Evolutionary conservation across 2,329 filamentous ascomycete genomes (phyloP).

Genomic region (Fusarium anguioides): DNA sequence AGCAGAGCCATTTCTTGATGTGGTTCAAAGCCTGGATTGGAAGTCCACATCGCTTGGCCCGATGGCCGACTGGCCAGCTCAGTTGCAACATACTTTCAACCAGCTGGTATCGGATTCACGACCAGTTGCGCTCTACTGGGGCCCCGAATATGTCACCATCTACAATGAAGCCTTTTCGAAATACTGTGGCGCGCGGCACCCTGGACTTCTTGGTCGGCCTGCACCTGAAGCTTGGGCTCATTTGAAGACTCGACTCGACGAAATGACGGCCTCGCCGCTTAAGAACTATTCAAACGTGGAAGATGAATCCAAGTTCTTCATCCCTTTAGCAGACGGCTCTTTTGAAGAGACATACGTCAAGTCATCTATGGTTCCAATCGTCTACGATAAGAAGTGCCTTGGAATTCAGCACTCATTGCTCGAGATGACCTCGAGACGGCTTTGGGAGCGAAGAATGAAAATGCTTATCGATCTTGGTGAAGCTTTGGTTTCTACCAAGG

Average conservation of each 20-base stretch:
- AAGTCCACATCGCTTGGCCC: slow-evolving; percentile 58
- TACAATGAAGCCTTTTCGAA: slow-evolving; percentile 75
- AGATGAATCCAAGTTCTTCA: slow-evolving; percentile 59
- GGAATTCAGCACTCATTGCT: slow-evolving; percentile 61
- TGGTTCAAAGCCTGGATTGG: slow-evolving; percentile 60
- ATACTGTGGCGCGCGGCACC: slow-evolving; percentile 73
- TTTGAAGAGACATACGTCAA: slow-evolving; percentile 61
- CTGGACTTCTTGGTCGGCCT: slow-evolving; percentile 68
- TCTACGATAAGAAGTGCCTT: slow-evolving; percentile 55
- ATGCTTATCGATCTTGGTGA: slow-evolving; percentile 62
- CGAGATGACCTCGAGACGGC: slow-evolving; percentile 59
- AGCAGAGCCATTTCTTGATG: slow-evolving; percentile 53
- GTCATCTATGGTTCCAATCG: slow-evolving; percentile 61
- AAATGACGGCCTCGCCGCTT: slow-evolving; percentile 42
- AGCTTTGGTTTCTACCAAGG: slow-evolving; percentile 54
- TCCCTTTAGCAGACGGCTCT: slow-evolving; percentile 55
- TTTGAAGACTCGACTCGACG: slow-evolving; percentile 54
- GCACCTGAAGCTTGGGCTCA: slow-evolving; percentile 71
- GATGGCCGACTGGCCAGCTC: slow-evolving; percentile 58
- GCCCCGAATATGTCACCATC: slow-evolving; percentile 68
- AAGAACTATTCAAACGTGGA: slow-evolving; percentile 52
- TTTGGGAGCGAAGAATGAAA: slow-evolving; percentile 62
- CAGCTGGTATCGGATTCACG: slow-evolving; percentile 58
- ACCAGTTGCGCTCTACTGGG: slow-evolving; percentile 73
- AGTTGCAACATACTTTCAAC: slow-evolving; percentile 59